phyloP scores from a whole-genome alignment of 148 eudicot species.

The Selenicereus undatus region DNA sequence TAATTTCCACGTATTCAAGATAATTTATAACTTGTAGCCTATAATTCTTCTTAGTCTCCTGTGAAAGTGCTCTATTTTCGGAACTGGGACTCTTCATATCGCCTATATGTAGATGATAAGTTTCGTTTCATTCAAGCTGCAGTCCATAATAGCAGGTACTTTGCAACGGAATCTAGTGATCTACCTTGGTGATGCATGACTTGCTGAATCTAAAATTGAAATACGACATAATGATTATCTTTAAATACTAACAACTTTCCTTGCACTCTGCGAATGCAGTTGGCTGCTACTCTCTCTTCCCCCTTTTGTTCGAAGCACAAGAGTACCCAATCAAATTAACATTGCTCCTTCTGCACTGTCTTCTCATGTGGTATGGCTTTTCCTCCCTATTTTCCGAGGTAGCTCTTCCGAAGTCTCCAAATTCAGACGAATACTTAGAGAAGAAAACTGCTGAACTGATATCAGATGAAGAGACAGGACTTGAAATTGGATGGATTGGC shows the following conservation, averaged over 20 bases:
- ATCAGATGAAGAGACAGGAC: conserved; percentile 15
- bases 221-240: not conserved
- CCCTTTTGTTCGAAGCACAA: conserved; percentile 80
- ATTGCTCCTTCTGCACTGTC: conserved; percentile 49
- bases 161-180: too few species aligned
- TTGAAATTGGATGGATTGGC: conserved; percentile 49
- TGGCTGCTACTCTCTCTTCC: conserved; percentile 88
- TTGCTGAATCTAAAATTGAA: too few species aligned
- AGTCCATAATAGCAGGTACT: too few species aligned
- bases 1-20: not conserved
- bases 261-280: conserved; percentile 43
- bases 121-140: too few species aligned
- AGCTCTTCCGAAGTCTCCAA: conserved; percentile 21
- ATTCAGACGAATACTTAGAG: conserved; percentile 21
- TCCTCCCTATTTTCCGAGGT: conserved; percentile 42
- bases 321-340: conserved; percentile 86
- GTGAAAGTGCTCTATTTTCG: not conserved
- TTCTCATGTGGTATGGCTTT: conserved; percentile 63
- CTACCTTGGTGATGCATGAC: too few species aligned
- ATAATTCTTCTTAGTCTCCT: not conserved
- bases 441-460: conserved; percentile 17
- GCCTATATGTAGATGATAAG: too few species aligned
- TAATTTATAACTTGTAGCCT: not conserved
- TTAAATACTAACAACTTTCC: not conserved
- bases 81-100: not conserved